Evolutionary conservation across 192 early-diverging fungal species (phyloP).

Genomic region (Gamsiella multidivaricata): DNA sequence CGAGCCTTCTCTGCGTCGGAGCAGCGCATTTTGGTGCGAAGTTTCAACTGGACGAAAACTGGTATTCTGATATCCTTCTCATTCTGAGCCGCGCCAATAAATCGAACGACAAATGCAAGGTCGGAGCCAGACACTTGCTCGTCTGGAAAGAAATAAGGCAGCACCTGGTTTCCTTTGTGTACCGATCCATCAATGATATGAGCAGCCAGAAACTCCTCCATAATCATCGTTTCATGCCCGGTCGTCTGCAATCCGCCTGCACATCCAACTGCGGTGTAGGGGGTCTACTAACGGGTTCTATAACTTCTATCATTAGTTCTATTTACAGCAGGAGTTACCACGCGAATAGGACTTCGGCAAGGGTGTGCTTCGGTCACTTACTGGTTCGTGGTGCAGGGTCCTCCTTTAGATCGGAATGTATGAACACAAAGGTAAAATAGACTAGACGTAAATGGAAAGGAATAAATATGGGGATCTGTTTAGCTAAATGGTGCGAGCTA

Average conservation of each 20-base stretch:
- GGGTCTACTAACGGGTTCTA: no score
- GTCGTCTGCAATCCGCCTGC: constrained; percentile 17
- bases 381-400: no score
- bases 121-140: constrained; percentile 10
- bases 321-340: no score
- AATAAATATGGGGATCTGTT: no score
- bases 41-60: background rate
- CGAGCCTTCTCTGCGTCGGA: background rate
- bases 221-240: constrained; percentile 3
- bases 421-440: no score
- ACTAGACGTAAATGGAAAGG: no score
- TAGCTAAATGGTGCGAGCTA: no score
- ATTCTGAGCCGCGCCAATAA: background rate
- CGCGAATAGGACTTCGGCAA: no score
- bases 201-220: constrained; percentile 24
- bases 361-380: no score
- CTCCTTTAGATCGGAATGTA: no score
- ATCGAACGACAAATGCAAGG: constrained; percentile 23
- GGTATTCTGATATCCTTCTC: background rate
- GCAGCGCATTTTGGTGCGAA: background rate
- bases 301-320: no score
- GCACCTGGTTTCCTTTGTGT: background rate
- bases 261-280: no score
- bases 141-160: constrained; percentile 12
- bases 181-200: constrained; percentile 8